Conservation (phyloP, 352 stramenopile genomes). For the Albugo candida region DNA sequence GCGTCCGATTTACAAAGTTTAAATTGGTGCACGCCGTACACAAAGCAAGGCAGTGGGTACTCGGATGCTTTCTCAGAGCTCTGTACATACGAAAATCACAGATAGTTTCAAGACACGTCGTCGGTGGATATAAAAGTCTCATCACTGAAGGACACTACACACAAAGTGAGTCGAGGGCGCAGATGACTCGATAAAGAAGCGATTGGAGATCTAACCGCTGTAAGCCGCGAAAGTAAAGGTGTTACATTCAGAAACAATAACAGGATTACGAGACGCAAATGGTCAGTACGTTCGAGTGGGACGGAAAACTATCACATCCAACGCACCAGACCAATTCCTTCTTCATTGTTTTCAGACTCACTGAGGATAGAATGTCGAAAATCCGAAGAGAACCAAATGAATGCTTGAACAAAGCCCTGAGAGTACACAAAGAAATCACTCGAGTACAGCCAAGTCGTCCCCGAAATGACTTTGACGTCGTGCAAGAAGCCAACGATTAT, state of each 20-base stretch:
- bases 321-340: neutral
- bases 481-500: conserved; percentile 18
- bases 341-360: conserved; percentile 6
- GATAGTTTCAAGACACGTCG: too few species aligned
- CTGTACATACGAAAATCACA: conserved; percentile 1
- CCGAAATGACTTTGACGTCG: conserved; percentile 18
- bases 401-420: conserved; percentile 29
- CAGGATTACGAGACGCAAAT: too few species aligned
- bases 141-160: too few species aligned
- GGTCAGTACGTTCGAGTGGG: too few species aligned
- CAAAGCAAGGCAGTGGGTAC: neutral
- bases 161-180: too few species aligned
- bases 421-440: conserved; percentile 46
- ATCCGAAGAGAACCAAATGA: conserved; percentile 27
- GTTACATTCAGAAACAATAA: too few species aligned
- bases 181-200: too few species aligned
- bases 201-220: too few species aligned
- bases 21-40: neutral
- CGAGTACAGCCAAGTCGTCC: conserved; percentile 21
- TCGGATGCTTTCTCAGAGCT: neutral
- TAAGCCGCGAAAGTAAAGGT: too few species aligned
- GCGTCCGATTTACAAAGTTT: neutral
- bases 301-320: too few species aligned
- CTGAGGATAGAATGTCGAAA: conserved; percentile 6
- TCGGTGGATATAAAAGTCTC: too few species aligned